Conservation (phyloP, 208 protist genomes). For the Strigomonas galati region DNA sequence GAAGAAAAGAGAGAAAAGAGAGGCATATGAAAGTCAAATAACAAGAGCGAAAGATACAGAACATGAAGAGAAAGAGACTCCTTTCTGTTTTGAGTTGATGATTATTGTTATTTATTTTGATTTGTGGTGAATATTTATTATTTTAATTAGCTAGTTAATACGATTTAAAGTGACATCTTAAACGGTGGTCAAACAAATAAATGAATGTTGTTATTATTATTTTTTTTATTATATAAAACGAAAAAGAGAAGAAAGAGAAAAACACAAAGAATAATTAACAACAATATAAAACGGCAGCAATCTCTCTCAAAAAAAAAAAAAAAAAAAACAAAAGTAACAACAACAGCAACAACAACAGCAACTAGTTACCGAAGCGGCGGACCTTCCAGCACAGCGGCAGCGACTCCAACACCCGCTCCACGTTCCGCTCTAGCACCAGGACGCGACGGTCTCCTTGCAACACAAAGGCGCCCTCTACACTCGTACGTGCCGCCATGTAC, state of each 20-base stretch:
- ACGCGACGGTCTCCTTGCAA: slow-evolving; percentile 42
- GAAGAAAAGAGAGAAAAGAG: background rate
- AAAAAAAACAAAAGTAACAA: slow-evolving; percentile 17
- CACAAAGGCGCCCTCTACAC: slow-evolving; percentile 67
- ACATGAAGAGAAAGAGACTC: background rate
- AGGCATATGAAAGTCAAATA: background rate
- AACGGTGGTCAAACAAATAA: background rate
- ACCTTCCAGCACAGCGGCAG: slow-evolving; percentile 89
- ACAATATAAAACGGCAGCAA: background rate
- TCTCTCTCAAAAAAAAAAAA: slow-evolving; percentile 3
- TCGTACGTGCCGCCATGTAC: slow-evolving; percentile 67
- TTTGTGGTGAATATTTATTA: background rate
- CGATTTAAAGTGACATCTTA: background rate
- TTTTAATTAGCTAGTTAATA: background rate
- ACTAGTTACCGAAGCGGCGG: slow-evolving; percentile 86
- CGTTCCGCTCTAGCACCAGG: slow-evolving; percentile 74
- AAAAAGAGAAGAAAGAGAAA: background rate
- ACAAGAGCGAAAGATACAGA: background rate
- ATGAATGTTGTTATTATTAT: background rate
- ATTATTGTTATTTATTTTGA: slow-evolving; percentile 9
- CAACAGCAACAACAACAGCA: slow-evolving; percentile 14
- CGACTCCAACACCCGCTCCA: slow-evolving; percentile 74
- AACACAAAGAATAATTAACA: slow-evolving; percentile 1
- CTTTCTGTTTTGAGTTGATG: background rate
- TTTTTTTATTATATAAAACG: background rate